Conservation (phyloP, 2,329 filamentous ascomycete species). For the Cladophialophora chaetospira region DNA sequence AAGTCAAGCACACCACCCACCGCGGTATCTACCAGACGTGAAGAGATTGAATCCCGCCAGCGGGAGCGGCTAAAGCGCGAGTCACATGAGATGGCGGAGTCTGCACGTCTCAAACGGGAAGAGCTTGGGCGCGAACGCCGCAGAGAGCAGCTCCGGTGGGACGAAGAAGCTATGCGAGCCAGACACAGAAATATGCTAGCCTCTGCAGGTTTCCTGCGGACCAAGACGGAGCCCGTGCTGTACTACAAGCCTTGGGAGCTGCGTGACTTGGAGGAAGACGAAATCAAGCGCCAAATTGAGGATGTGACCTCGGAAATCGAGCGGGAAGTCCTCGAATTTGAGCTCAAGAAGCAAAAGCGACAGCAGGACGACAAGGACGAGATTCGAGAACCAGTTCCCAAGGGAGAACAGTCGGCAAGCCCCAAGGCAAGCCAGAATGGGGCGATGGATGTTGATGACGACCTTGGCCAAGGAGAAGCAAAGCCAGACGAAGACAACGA, state of each 20-base stretch:
- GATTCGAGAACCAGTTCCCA: too few species aligned
- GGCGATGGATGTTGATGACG: background rate
- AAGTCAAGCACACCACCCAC: slow-evolving; percentile 41
- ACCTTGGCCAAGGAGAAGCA: background rate
- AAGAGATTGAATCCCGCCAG: slow-evolving; percentile 80
- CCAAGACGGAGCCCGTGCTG: slow-evolving; percentile 71
- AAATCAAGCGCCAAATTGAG: slow-evolving; percentile 69
- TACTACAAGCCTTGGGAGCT: slow-evolving; percentile 85
- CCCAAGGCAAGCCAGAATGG: background rate
- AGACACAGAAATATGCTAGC: slow-evolving; percentile 72
- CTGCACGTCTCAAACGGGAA: slow-evolving; percentile 65
- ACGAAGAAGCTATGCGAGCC: slow-evolving; percentile 60
- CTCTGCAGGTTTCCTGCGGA: slow-evolving; percentile 72
- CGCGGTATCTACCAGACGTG: slow-evolving; percentile 65
- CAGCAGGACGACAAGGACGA: slow-evolving; percentile 7
- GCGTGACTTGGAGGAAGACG: slow-evolving; percentile 66
- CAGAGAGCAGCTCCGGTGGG: slow-evolving; percentile 72
- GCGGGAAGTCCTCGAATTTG: slow-evolving; percentile 66
- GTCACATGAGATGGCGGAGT: slow-evolving; percentile 70
- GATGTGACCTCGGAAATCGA: slow-evolving; percentile 65
- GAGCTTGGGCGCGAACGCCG: slow-evolving; percentile 63
- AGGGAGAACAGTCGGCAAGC: background rate
- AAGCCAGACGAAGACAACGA: background rate
- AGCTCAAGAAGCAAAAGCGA: slow-evolving; percentile 41
- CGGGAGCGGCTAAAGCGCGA: slow-evolving; percentile 73